Base-by-base conservation (phyloP, 352 stramenopile genomes). In the Pilasporangium apinafurcum region DNA sequence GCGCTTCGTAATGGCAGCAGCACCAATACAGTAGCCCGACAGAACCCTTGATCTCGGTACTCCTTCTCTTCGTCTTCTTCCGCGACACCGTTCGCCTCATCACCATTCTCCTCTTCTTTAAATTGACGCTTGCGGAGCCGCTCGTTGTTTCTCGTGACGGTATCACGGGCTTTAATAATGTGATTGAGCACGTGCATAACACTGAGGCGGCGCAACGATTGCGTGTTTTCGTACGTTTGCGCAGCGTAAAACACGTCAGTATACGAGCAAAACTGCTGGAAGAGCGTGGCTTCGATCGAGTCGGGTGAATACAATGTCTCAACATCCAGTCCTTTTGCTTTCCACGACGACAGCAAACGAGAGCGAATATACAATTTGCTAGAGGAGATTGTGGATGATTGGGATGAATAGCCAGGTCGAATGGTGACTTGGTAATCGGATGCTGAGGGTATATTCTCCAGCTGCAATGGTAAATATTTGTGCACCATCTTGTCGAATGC, bases 101-200 rank as follows among this genome's bases (percentile, higher is more conserved):
- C 20, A 0, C 46, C 41, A 18, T 38, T 34, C 1, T 40, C 29
- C 6, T 42, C 37, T 4, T 72, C 51, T 17, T 40, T 42, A 16
- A 57, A 49, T 10, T 73, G 53, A 12, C 59, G 68, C 43, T 69
- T 77, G 18, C 69, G 62, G 8, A 91, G 57, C 1, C 76, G 75
- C 39, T 88, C 79, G 35, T 85, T 87, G 58, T 89, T 86, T 14
- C 79, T 56, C 10, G 56, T 56, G 7, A 87, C 59, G 0, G 74
- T 91, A 31, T 91, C 79, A 9, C 79, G 66, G 8, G 70, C 61
- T 45, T 88, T 88, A n/a, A 87, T 24, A 2, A 91, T 56, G 53
- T 91, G 79, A 51, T 91, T 91, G 21, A 88, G 44, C 35, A 83
- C 64, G 48, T 91, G 79, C 79, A 91, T 88, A 0, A 72, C 75